A percentile compares a stretch with the other conserved stretches of the same genome.
Evolutionary conservation across 2,329 filamentous ascomycete species (phyloP).

Genomic region (Neobulgaria alba): DNA sequence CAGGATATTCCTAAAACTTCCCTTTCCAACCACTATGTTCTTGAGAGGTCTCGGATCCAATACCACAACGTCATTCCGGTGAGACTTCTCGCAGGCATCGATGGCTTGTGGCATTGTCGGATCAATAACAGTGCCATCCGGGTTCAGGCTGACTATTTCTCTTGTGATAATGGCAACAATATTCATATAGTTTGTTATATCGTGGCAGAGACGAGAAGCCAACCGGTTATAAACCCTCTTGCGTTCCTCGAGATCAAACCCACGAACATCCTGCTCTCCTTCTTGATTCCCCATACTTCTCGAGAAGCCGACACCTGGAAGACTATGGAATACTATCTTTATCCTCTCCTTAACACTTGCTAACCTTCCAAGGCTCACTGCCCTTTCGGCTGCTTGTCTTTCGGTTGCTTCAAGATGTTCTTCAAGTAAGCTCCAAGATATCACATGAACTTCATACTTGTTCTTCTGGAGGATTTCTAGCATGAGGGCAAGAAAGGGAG

Average conservation of each 20-base stretch:
- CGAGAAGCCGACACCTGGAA: too few relatives aligned
- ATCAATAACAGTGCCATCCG: conserved; percentile 36
- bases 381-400: too few relatives aligned
- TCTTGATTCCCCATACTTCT: too few relatives aligned
- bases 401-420: too few relatives aligned
- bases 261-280: too few relatives aligned
- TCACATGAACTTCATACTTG: neutral
- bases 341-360: too few relatives aligned
- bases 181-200: too few relatives aligned
- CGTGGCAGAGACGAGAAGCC: too few relatives aligned
- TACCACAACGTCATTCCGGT: conserved; percentile 28
- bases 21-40: neutral
- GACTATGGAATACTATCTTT: too few relatives aligned
- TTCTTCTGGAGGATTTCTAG: neutral
- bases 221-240: too few relatives aligned
- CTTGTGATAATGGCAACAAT: neutral
- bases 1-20: conserved; percentile 10
- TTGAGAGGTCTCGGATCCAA: conserved; percentile 34
- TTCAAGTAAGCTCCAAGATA: neutral
- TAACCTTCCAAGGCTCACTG: too few relatives aligned
- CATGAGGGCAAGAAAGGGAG: neutral
- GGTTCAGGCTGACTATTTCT: conserved; percentile 20
- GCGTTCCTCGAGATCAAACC: too few relatives aligned
- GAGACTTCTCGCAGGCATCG: conserved; percentile 33
- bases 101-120: conserved; percentile 36